Percentiles rank a stretch among this genome's conserved stretches.
Conservation (phyloP, 2,329 filamentous ascomycete species). For the Neopestalotiopsis rosae region DNA sequence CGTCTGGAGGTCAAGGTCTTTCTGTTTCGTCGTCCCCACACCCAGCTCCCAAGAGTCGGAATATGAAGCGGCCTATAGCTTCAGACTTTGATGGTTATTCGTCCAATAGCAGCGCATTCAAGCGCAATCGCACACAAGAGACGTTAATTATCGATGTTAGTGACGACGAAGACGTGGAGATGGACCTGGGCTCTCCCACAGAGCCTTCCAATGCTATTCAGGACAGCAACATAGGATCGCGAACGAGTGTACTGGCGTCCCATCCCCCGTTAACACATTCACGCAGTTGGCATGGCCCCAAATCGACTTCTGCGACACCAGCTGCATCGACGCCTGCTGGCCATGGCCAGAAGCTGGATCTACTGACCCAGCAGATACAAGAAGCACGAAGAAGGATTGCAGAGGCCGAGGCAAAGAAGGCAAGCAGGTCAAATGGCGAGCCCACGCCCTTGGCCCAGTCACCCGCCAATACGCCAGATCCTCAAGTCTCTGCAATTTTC, state of each 20-base stretch:
- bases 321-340: slow-evolving; percentile 41
- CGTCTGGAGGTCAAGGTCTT: slow-evolving; percentile 30
- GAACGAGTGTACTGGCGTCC: slow-evolving; percentile 47
- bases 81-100: slow-evolving; percentile 71
- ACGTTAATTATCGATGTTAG: slow-evolving; percentile 84
- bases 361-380: slow-evolving; percentile 57
- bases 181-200: slow-evolving; percentile 66
- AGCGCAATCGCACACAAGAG: slow-evolving; percentile 59
- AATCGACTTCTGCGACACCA: slow-evolving; percentile 43
- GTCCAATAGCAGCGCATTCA: slow-evolving; percentile 44
- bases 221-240: slow-evolving; percentile 34
- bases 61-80: slow-evolving; percentile 66
- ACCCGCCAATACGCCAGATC: slow-evolving; percentile 20
- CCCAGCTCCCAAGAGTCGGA: slow-evolving; percentile 32
- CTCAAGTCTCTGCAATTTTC: slow-evolving; percentile 20
- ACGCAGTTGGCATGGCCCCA: slow-evolving; percentile 40
- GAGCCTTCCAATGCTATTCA: slow-evolving; percentile 44
- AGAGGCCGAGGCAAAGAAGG: slow-evolving; percentile 61
- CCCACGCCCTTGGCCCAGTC: slow-evolving; percentile 23
- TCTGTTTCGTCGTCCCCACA: slow-evolving; percentile 27
- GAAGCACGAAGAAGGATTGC: slow-evolving; percentile 65
- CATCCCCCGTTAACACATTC: slow-evolving; percentile 51
- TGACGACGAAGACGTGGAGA: slow-evolving; percentile 72
- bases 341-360: slow-evolving; percentile 31
- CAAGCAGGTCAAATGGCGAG: slow-evolving; percentile 26